A percentile compares a stretch with the other conserved stretches of the same genome.
These are phyloP conservation scores for Scheffersomyces insectosa DNA, from an alignment of 1,139 yeast genomes.

Conservation along the genomic window DNA sequence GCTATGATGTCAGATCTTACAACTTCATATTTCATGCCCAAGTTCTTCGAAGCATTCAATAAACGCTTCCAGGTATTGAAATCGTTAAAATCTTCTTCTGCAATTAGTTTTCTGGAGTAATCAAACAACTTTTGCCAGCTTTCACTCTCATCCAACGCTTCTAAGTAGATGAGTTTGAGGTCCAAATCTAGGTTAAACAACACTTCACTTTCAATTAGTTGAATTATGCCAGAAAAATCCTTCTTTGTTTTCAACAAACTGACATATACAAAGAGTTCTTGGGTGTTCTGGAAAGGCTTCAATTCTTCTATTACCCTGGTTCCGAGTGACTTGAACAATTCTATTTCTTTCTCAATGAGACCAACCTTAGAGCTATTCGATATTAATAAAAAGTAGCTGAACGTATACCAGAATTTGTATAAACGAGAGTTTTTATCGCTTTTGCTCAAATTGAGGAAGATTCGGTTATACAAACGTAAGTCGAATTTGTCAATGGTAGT, in stretches of 20 bases:
- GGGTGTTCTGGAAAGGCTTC: constrained; percentile 49
- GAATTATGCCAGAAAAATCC: constrained; percentile 28
- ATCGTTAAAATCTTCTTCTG: constrained; percentile 52
- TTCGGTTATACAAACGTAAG: constrained; percentile 11
- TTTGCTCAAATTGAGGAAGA: constrained; percentile 11
- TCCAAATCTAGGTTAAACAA: constrained; percentile 49
- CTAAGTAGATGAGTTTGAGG: constrained; percentile 52
- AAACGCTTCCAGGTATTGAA: constrained; percentile 60
- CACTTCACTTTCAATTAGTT: constrained; percentile 33
- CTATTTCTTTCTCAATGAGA: constrained; percentile 33
- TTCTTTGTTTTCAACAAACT: constrained; percentile 41
- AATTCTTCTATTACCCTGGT: constrained; percentile 47
- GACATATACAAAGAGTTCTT: constrained; percentile 59
- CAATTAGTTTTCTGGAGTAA: constrained; percentile 34
- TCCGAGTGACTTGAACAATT: constrained; percentile 59
- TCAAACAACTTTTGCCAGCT: constrained; percentile 44
- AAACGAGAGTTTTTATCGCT: constrained; percentile 7
- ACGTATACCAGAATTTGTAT: constrained; percentile 13
- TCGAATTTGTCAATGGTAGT: constrained; percentile 38
- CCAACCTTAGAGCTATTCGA: not conserved
- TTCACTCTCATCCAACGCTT: constrained; percentile 37
- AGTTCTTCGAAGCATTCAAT: constrained; percentile 43
- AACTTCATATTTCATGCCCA: constrained; percentile 26
- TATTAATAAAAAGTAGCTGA: constrained; percentile 11
- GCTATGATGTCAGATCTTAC: constrained; percentile 20